phyloP scores from a whole-genome alignment of 305 asterid species.

The Caryopteris hybrid region DNA sequence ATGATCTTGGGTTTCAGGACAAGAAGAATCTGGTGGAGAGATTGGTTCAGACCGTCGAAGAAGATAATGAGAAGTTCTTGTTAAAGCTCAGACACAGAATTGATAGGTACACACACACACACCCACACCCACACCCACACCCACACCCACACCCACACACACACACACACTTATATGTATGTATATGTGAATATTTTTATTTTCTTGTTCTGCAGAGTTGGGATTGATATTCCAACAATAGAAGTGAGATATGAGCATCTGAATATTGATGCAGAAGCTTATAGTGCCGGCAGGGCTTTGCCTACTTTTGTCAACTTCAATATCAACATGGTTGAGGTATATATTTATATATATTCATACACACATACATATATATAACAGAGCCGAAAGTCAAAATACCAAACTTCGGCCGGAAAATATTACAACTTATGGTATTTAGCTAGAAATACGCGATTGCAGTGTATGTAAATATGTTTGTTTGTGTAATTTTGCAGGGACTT shows the following conservation, averaged over 20 bases:
- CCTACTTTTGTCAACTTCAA: slow-evolving; percentile 51
- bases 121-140: too few relatives aligned
- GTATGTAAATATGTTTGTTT: not conserved
- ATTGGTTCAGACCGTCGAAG: slow-evolving; percentile 39
- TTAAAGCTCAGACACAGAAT: slow-evolving; percentile 55
- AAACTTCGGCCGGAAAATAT: too few relatives aligned
- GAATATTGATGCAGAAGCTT: slow-evolving; percentile 56
- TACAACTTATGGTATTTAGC: too few relatives aligned
- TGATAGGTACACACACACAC: slow-evolving; percentile 42
- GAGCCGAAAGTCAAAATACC: too few relatives aligned
- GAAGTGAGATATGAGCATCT: slow-evolving; percentile 76
- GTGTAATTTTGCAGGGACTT: slow-evolving; percentile 25
- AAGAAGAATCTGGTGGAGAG: slow-evolving; percentile 50
- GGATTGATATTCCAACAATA: slow-evolving; percentile 64
- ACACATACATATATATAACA: too few relatives aligned
- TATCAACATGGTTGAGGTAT: slow-evolving; percentile 49
- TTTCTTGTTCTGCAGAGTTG: slow-evolving; percentile 47
- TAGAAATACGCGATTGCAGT: too few relatives aligned
- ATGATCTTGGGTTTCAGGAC: slow-evolving; percentile 43
- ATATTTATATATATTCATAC: too few relatives aligned
- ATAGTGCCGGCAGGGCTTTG: slow-evolving; percentile 50
- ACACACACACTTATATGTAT: too few relatives aligned
- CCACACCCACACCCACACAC: too few relatives aligned
- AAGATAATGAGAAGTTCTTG: slow-evolving; percentile 78
- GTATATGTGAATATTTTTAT: not conserved